Base-by-base conservation (phyloP, 257 asterid species). In the Leptodermis oblonga region DNA sequence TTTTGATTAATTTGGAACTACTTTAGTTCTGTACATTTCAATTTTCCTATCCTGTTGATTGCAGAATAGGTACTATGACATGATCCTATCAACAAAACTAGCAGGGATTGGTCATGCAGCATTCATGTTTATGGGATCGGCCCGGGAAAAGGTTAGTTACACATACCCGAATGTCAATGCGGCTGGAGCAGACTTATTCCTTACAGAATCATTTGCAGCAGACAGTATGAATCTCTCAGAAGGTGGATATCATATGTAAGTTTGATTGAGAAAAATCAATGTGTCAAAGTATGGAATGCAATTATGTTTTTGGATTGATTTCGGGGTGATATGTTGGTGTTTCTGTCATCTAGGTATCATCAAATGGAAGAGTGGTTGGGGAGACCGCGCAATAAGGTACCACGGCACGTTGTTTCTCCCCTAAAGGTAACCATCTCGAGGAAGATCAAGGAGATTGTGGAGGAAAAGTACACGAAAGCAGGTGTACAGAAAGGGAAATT, bases 51-150 rank as follows among this genome's bases (percentile, higher is more conserved):
- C 37, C 67, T 4, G 9, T 62, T 70, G 73, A 15, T 76, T 84
- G 86, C 94, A 92, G 95, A 76, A 55, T 53, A 89, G 94, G 79
- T 92, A 89, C 70, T 89, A 87, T 67, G 98, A 89, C 67, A 79
- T 86, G 94, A 74, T 92, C 59, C 73, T 92, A 62, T 89, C 96
- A 22, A 92, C 94, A 17, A 92, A 86, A 82, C 69, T 92, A 26
- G 96, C 98, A 2, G 96, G 96, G 71, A 49, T 92, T 4, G 98
- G 98, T 0, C 96, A 87, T 75, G 96, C 85, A 2, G 79, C 92
- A 23, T 89, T 92, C 90, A 73, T 92, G 85, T 92, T 87, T 69
- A 81, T 92, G 95, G 73, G 96, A 5, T 81, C 85, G 33, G 95
- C 95, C 33, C 78, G 98, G 31, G 98, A 89, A 69, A 74, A 85